These are phyloP conservation scores for Ochromonas danica DNA, from an alignment of 108 stramenopile species.

Conservation along the genomic window DNA sequence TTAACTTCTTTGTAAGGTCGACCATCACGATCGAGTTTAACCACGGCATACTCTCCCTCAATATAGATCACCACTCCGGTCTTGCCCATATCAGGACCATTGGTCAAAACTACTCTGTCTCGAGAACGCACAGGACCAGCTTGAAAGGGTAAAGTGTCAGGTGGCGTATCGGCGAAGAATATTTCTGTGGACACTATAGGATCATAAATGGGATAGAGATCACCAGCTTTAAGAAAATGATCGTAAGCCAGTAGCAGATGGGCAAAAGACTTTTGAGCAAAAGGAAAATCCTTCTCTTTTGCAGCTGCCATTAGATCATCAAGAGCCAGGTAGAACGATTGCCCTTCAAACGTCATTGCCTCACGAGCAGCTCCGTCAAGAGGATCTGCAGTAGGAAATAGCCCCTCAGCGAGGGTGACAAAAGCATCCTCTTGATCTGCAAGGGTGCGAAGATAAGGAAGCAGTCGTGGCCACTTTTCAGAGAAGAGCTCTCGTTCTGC, in stretches of 20 bases:
- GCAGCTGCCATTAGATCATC: not conserved
- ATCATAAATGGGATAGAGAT: not conserved
- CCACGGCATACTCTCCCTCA: not conserved
- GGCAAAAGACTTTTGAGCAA: not conserved
- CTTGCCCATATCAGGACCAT: not conserved
- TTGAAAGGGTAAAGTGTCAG: not conserved
- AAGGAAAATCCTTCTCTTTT: not conserved
- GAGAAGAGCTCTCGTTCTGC: not conserved
- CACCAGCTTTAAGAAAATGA: not conserved
- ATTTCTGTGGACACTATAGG: not conserved
- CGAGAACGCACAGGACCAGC: not conserved
- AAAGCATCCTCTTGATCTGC: not conserved
- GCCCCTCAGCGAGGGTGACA: not conserved
- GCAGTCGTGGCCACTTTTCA: not conserved
- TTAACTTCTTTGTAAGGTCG: not conserved
- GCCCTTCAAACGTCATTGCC: not conserved
- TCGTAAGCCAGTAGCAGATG: not conserved
- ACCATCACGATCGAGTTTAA: not conserved
- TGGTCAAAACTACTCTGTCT: not conserved
- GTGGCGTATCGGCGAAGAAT: not conserved
- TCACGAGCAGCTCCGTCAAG: not conserved
- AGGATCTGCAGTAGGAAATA: not conserved
- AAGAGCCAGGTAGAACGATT: not conserved
- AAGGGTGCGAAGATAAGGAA: not conserved
- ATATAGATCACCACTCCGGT: not conserved